These are phyloP conservation scores for Alternaria gaisen DNA, from an alignment of 2,329 filamentous ascomycete species.

Conservation along the genomic window DNA sequence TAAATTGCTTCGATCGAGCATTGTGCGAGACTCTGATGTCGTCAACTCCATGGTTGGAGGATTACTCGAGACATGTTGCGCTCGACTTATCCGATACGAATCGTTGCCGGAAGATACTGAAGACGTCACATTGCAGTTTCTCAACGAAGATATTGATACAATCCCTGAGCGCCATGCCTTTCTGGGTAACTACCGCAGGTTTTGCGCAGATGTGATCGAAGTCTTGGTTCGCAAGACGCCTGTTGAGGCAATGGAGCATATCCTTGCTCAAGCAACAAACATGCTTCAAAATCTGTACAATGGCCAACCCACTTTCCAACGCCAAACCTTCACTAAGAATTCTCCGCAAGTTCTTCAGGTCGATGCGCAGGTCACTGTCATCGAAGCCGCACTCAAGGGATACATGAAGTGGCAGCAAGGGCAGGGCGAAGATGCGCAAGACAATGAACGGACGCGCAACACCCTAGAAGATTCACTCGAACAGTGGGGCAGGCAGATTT, in stretches of 20 bases:
- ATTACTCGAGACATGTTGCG: conserved; percentile 82
- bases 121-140: conserved; percentile 80
- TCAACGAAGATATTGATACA: conserved; percentile 94
- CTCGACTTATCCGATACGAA: conserved; percentile 87
- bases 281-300: conserved; percentile 80
- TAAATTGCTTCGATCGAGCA: conserved; percentile 75
- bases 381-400: conserved; percentile 88
- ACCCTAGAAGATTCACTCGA: conserved; percentile 72
- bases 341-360: conserved; percentile 78
- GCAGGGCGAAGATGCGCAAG: conserved; percentile 61
- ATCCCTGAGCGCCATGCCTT: conserved; percentile 94
- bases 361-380: conserved; percentile 88
- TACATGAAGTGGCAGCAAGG: conserved; percentile 79
- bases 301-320: conserved; percentile 70
- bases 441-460: conserved; percentile 60
- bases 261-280: conserved; percentile 79
- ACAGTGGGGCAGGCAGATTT: conserved; percentile 75
- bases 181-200: conserved; percentile 92
- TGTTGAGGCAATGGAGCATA: conserved; percentile 85
- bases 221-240: conserved; percentile 82
- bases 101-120: conserved; percentile 81
- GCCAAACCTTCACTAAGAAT: conserved; percentile 65
- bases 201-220: conserved; percentile 88
- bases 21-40: conserved; percentile 72
- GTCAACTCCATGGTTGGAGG: conserved; percentile 72